Conservation (phyloP, 768 basidiomycete species). For the Amanita rubescens region DNA sequence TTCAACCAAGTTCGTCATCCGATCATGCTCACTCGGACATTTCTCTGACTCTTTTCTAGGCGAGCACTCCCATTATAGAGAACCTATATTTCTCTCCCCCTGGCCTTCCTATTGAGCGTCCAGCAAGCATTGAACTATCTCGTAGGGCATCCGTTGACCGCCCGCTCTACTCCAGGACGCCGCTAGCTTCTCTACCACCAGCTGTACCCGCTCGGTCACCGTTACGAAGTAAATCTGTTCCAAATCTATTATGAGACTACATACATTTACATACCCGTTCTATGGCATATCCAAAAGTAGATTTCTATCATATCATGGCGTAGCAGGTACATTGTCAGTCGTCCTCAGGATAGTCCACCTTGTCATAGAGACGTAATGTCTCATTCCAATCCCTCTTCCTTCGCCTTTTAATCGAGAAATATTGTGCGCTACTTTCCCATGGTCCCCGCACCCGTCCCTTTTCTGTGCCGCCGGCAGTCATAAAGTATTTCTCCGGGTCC, state of each 20-base stretch:
- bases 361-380: slow-evolving; percentile 71
- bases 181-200: background rate
- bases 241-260: background rate
- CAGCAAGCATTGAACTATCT: background rate
- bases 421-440: slow-evolving; percentile 68
- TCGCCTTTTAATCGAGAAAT: slow-evolving; percentile 73
- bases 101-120: background rate
- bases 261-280: background rate
- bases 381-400: slow-evolving; percentile 90
- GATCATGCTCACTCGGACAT: background rate
- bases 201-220: slow-evolving; percentile 2
- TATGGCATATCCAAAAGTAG: background rate
- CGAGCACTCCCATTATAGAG: background rate
- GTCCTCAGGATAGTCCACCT: slow-evolving; percentile 73
- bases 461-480: slow-evolving; percentile 49
- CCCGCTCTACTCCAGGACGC: background rate
- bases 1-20: background rate
- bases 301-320: background rate
- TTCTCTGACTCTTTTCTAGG: background rate
- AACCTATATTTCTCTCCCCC: background rate
- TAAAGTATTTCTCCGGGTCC: slow-evolving; percentile 64
- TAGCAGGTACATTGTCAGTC: slow-evolving; percentile 14
- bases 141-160: background rate
- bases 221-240: background rate
- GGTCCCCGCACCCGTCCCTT: slow-evolving; percentile 61